phyloP scores from a whole-genome alignment of 768 basidiomycete genomes.

The Lentinus tigrinus region DNA sequence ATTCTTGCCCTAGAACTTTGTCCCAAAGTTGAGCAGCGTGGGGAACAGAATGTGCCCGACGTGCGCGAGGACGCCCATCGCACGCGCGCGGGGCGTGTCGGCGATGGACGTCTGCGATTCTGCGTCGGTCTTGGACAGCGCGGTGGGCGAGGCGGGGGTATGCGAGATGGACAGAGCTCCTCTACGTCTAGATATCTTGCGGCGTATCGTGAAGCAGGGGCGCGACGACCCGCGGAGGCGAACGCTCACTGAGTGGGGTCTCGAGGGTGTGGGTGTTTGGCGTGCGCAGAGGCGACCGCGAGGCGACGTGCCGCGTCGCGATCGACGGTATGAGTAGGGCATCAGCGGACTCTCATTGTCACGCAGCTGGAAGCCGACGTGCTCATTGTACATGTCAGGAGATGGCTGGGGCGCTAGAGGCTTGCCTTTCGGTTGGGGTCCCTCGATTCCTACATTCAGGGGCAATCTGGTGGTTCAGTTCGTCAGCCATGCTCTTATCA shows the following conservation, averaged over 20 bases:
- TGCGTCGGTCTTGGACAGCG: constrained; percentile 38
- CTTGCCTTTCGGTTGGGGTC: too few relatives aligned
- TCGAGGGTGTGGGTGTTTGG: constrained; percentile 23
- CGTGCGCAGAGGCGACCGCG: constrained; percentile 30
- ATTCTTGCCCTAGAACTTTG: constrained; percentile 73
- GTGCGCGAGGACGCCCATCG: constrained; percentile 34
- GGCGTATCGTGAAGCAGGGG: constrained; percentile 22
- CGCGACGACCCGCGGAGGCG: constrained; percentile 33
- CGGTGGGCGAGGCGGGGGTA: constrained; percentile 48
- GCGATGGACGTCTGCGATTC: constrained; percentile 42
- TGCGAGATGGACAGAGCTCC: constrained; percentile 48
- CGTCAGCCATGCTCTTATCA: too few relatives aligned
- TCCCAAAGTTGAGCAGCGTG: constrained; percentile 69
- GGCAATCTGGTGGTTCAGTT: too few relatives aligned
- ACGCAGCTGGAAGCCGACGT: too few relatives aligned
- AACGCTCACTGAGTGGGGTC: constrained; percentile 53
- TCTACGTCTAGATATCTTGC: not conserved
- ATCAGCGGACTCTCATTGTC: constrained; percentile 68
- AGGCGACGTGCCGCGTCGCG: constrained; percentile 30
- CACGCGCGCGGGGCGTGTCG: constrained; percentile 39
- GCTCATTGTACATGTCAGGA: too few relatives aligned
- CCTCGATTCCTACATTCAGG: too few relatives aligned
- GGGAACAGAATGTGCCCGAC: constrained; percentile 77
- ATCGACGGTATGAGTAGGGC: constrained; percentile 43
- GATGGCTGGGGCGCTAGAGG: too few relatives aligned